These are phyloP conservation scores for Sporothrix humicola DNA, from an alignment of 2,329 filamentous ascomycete species.

Conservation along the genomic window DNA sequence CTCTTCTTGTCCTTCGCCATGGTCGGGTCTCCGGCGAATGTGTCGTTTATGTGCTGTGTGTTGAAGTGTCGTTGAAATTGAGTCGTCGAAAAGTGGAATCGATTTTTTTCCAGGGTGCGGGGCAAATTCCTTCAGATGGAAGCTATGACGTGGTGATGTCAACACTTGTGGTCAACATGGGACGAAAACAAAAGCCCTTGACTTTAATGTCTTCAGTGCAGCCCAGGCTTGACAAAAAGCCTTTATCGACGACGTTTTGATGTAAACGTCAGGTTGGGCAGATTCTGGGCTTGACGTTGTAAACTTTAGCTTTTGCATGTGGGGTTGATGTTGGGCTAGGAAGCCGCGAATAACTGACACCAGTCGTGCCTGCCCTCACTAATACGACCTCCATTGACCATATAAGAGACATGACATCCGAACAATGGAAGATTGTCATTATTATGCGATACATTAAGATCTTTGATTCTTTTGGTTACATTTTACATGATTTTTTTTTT, in stretches of 20 bases:
- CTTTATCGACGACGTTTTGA: too few relatives aligned
- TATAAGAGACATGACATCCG: neutral
- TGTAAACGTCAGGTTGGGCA: neutral
- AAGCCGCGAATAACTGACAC: neutral
- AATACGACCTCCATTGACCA: neutral
- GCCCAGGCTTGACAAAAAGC: too few relatives aligned
- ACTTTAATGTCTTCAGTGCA: neutral
- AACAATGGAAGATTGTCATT: too few relatives aligned
- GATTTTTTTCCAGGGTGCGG: conserved; percentile 22
- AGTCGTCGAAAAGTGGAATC: conserved; percentile 6
- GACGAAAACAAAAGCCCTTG: too few relatives aligned
- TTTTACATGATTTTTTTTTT: neutral
- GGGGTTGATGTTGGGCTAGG: neutral
- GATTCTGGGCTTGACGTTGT: neutral
- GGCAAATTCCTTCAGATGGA: neutral
- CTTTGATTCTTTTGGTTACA: neutral
- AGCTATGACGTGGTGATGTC: neutral
- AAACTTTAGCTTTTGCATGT: neutral
- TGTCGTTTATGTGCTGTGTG: neutral
- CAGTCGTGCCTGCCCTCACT: conserved; percentile 5
- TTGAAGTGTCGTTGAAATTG: neutral
- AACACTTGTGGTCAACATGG: neutral
- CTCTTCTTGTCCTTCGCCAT: conserved; percentile 56
- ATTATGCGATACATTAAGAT: too few relatives aligned
- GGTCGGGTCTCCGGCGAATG: neutral